Conservation (phyloP, 331 rosid species). For the Malus hybrid region DNA sequence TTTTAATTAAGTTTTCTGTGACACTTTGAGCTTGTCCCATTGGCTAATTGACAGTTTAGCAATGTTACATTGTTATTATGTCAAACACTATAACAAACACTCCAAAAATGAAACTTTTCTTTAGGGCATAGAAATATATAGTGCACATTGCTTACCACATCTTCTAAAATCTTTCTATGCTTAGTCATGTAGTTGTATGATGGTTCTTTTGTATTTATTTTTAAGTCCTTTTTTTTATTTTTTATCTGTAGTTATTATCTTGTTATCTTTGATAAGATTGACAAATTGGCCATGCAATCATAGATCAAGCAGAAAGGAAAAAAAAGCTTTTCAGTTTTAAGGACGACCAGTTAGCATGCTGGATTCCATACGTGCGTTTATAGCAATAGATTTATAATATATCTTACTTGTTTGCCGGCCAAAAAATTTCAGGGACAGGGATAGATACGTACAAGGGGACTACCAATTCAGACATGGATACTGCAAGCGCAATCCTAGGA, state of each 20-base stretch:
- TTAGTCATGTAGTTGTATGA: background rate
- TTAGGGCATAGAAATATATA: background rate
- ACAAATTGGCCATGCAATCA: no score
- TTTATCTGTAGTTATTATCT: background rate
- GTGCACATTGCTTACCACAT: no score
- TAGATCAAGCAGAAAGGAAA: no score
- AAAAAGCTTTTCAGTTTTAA: background rate
- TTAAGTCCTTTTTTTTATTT: background rate
- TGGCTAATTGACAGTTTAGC: background rate
- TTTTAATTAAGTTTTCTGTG: conserved; percentile 53
- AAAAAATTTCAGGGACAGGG: conserved; percentile 72
- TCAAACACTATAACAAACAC: background rate
- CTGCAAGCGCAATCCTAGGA: conserved; percentile 85
- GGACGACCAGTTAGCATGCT: background rate
- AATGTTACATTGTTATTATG: background rate
- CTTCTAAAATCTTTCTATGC: background rate
- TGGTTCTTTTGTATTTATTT: no score
- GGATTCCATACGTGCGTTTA: background rate
- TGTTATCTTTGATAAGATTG: background rate
- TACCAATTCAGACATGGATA: conserved; percentile 80
- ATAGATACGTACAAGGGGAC: conserved; percentile 95
- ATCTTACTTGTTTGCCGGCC: conserved; percentile 8
- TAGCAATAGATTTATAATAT: conserved; percentile 2
- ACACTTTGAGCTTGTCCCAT: conserved; percentile 8
- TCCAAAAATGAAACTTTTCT: background rate